Conservation (phyloP, 495 filamentous ascomycete species). For the Mycothermus thermophilus region DNA sequence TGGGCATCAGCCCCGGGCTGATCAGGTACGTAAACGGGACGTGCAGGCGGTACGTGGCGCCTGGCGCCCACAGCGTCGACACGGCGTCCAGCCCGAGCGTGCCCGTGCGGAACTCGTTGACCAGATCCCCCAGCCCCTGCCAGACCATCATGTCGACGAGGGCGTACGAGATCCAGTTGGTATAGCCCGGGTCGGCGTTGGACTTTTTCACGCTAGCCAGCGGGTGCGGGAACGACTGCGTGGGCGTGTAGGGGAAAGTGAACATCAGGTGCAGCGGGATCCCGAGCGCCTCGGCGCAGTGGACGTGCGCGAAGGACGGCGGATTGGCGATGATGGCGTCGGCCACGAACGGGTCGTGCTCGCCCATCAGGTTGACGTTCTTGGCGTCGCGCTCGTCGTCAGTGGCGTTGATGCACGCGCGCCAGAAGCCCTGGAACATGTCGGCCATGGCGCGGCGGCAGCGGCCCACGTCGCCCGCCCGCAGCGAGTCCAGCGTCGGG, state of each 20-base stretch:
- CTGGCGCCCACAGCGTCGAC: slow-evolving; percentile 51
- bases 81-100: slow-evolving; percentile 55
- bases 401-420: slow-evolving; percentile 52
- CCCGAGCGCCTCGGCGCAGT: slow-evolving; percentile 68
- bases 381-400: slow-evolving; percentile 40
- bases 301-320: slow-evolving; percentile 67
- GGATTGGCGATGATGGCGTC: slow-evolving; percentile 79
- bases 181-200: slow-evolving; percentile 44
- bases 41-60: slow-evolving; percentile 44
- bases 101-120: slow-evolving; percentile 55
- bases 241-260: slow-evolving; percentile 62
- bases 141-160: slow-evolving; percentile 70
- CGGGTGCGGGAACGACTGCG: slow-evolving; percentile 56
- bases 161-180: slow-evolving; percentile 62
- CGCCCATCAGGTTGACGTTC: slow-evolving; percentile 42
- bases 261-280: slow-evolving; percentile 75
- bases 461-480: slow-evolving; percentile 51
- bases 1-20: slow-evolving; percentile 69
- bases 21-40: slow-evolving; percentile 74
- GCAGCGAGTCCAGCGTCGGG: slow-evolving; percentile 52
- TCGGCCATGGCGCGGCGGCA: slow-evolving; percentile 53
- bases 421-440: slow-evolving; percentile 68
- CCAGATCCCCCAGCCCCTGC: slow-evolving; percentile 65
- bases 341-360: slow-evolving; percentile 52
- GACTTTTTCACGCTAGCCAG: slow-evolving; percentile 52